Evolutionary conservation across 2,329 filamentous ascomycete species (phyloP), one percentile per base, ranked within the genome.

Genomic region (Paracorniculantispora psalliotae): DNA sequence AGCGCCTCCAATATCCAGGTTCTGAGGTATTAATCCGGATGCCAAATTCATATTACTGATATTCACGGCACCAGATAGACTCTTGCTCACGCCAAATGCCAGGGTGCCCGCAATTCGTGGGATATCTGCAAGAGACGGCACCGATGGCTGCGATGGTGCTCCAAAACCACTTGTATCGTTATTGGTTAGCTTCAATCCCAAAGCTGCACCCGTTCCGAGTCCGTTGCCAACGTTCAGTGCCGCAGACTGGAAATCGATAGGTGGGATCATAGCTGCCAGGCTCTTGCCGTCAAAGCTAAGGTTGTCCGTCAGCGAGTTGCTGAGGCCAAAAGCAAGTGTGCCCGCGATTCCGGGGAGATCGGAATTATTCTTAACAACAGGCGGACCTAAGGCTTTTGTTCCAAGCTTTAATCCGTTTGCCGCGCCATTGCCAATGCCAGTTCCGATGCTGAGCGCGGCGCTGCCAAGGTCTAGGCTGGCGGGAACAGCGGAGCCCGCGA

Each of bases 311-410:
- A 65, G 25, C 3, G 63, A 54, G 33, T 59, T 61, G 53, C 53
- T 59, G 13, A 64, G 47, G 8, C 63, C 63, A 54, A 63, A 65
- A 4, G 61, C 51, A n/a, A 64, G 62, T 2, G 54, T 58, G 49
- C 53, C 53, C 4, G 61, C 61, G 3, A 63, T 28, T 13, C 61
- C 55, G 2, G 59, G 50, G 2, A 62, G 21, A 15, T 62, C 61
- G 5, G 30, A 30, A 8, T 49, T 35, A 13, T 46, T 53, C 39
- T 30, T 53, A 4, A 46, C 48, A 2, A 13, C 23, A 5, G 47
- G 55, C 13, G 59, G 59, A 13, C 41, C 50, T n/a, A 58, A n/a
- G 25, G 54, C 55, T 28, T 47, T 48, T 35, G 33, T 59, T 13
- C 61, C 25, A 35, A 61, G 43, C 46, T 59, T 63, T 15, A 67